Conservation (phyloP, 2,329 filamentous ascomycete genomes). For the Colletotrichum camelliae region DNA sequence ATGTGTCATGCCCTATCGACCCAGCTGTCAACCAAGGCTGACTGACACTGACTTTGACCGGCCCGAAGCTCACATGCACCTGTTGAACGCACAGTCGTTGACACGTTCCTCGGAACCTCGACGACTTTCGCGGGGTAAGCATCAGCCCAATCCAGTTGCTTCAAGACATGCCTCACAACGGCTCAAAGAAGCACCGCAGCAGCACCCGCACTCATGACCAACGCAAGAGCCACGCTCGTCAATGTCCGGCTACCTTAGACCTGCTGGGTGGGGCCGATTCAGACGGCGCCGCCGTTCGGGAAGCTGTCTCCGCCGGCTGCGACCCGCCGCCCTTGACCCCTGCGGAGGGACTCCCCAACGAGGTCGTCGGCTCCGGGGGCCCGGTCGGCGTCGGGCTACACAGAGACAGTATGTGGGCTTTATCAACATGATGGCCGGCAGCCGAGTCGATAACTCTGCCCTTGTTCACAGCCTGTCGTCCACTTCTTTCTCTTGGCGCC, state of each 20-base stretch:
- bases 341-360: not conserved
- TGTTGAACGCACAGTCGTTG: not conserved
- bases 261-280: not conserved
- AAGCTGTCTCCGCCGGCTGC: not conserved
- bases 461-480: not conserved
- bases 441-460: not conserved
- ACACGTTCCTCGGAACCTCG: not conserved
- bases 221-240: not conserved
- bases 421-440: not conserved
- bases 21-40: not conserved
- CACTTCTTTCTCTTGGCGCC: not conserved
- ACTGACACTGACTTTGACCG: not conserved
- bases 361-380: not conserved
- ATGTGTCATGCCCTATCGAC: not conserved
- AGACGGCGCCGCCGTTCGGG: not conserved
- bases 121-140: not conserved
- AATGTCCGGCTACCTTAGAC: not conserved
- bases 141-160: not conserved
- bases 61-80: conserved; percentile 9
- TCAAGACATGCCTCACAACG: not conserved
- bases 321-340: not conserved
- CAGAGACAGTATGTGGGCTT: too few relatives aligned
- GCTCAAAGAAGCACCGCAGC: not conserved
- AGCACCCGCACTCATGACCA: not conserved
- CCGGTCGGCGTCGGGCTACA: not conserved